Evolutionary conservation across 306 rosid species (phyloP), one percentile per base, ranked within the genome.

Genomic region (Hippophae gyantsensis): DNA sequence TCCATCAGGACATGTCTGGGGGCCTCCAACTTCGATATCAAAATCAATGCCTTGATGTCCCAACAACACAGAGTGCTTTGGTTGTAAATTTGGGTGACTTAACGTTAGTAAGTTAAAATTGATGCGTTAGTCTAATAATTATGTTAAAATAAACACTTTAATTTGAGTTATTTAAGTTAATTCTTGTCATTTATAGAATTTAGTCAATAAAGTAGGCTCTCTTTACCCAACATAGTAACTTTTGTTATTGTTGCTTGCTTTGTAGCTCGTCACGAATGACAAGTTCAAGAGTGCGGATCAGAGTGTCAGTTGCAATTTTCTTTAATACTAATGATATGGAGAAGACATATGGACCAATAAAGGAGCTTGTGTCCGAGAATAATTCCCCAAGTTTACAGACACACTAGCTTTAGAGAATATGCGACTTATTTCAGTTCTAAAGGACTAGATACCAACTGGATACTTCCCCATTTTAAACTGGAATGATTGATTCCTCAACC

Each of bases 231-330:
- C 23, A 18, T 18, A 18, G 23, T 18, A 18, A 27, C 5, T 8
- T 5, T 5, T 14, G 12, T 14, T 10, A 2, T 42, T 42, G 23
- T 53, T 63, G 8, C n/a, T 43, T 25, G 44, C n/a, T 5, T 52
- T 60, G 9, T 47, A 66, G 63, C 57, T 66, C 3, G 23, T 66
- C 23, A 56, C 51, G 7, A 66, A 66, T 54, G 74, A 60, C 45
- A 55, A 61, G 57, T 41, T 69, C 51, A 61, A 55, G 57, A 61
- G 63, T 42, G 55, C 54, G 9, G 38, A 60, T 13, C 68, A 69
- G 5, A 47, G 13, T 58, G 18, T 58, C 51, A 8, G 18, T 45
- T 12, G 14, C 58, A 25, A 18, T 43, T 42, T 58, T 67, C 63
- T 51, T 51, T 6, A 23, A 8, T 42, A 10, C 8, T 5, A 47